Evolutionary conservation across 2,329 filamentous ascomycete genomes (phyloP).

Genomic region (Seiridium unicorne): DNA sequence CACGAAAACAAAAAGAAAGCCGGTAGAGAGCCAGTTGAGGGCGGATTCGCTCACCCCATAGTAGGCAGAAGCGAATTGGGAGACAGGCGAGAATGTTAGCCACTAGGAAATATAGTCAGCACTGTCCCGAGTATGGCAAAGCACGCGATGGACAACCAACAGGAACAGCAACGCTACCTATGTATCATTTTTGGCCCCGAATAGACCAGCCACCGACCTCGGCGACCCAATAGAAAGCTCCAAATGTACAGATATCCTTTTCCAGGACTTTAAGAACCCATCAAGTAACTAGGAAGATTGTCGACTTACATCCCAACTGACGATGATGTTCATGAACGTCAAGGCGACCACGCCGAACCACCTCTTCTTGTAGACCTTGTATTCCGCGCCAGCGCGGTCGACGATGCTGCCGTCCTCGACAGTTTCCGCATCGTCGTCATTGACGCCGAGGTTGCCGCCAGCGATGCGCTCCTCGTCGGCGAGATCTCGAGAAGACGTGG

Average conservation of each 20-base stretch:
- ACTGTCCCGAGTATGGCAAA: not conserved
- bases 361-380: constrained; percentile 68
- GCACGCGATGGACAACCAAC: too few species aligned
- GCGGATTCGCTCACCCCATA: constrained; percentile 71
- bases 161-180: too few species aligned
- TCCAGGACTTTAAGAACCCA: not conserved
- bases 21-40: constrained; percentile 92
- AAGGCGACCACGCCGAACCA: constrained; percentile 87
- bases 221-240: too few species aligned
- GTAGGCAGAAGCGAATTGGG: constrained; percentile 69
- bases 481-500: not conserved
- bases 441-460: not conserved
- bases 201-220: too few species aligned
- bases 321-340: constrained; percentile 84
- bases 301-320: constrained; percentile 87
- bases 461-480: not conserved
- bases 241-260: too few species aligned
- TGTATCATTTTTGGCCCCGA: too few species aligned
- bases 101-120: constrained; percentile 54
- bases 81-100: constrained; percentile 88
- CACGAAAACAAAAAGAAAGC: constrained; percentile 82
- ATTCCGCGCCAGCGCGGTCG: constrained; percentile 17
- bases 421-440: constrained; percentile 14
- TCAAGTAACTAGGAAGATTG: not conserved
- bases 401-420: constrained; percentile 9